phyloP scores from a whole-genome alignment of 164 flowering plant genomes.

The Annona squamosa region DNA sequence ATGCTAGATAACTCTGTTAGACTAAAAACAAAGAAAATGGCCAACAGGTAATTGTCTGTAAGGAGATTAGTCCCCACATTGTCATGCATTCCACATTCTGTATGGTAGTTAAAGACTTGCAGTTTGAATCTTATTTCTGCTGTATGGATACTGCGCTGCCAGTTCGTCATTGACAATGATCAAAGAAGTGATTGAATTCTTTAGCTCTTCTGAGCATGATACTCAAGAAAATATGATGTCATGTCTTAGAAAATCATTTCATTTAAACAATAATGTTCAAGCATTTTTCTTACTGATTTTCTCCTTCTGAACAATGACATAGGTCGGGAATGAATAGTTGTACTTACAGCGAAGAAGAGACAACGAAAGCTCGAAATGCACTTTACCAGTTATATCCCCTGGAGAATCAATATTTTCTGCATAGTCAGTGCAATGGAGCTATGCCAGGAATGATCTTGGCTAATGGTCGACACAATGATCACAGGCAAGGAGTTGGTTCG shows the following conservation, averaged over 20 bases:
- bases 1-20: not conserved
- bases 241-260: not conserved
- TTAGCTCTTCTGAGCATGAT: not conserved
- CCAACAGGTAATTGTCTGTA: not conserved
- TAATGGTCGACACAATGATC: constrained; percentile 25
- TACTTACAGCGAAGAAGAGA: constrained; percentile 62
- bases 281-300: constrained; percentile 2
- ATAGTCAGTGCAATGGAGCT: constrained; percentile 22
- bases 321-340: constrained; percentile 94
- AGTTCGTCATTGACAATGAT: not conserved
- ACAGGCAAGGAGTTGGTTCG: constrained; percentile 15
- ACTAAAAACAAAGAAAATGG: not conserved
- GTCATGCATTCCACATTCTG: not conserved
- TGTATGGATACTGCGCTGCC: not conserved
- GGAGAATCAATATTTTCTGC: constrained; percentile 33
- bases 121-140: not conserved
- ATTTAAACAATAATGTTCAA: not conserved
- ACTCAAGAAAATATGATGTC: not conserved
- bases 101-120: not conserved
- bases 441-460: constrained; percentile 20
- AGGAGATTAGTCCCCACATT: not conserved
- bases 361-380: constrained; percentile 57
- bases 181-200: not conserved
- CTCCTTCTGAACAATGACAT: constrained; percentile 12
- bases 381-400: constrained; percentile 33